Evolutionary conservation across 805 yeast species (phyloP).

Genomic region (Lachancea sp.): DNA sequence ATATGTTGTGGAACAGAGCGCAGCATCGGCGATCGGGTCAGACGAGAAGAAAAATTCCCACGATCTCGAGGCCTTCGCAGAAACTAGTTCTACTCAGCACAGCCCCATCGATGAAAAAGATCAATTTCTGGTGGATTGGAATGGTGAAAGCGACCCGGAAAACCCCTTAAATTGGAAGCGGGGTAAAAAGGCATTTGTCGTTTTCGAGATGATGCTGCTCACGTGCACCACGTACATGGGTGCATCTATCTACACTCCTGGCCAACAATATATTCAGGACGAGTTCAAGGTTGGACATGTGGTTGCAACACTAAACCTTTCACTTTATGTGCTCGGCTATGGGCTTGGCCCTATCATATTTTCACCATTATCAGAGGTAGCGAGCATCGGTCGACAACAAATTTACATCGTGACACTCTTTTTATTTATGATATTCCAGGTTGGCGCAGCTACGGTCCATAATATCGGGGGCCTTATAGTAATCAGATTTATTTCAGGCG

Average conservation of each 20-base stretch:
- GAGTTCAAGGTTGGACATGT: slow-evolving; percentile 41
- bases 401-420: slow-evolving; percentile 44
- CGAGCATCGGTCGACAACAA: slow-evolving; percentile 46
- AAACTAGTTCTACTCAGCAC: not conserved
- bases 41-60: not conserved
- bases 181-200: slow-evolving; percentile 35
- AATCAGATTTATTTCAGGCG: slow-evolving; percentile 47
- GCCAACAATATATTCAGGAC: slow-evolving; percentile 38
- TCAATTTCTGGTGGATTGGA: slow-evolving; percentile 26
- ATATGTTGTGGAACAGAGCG: slow-evolving; percentile 1
- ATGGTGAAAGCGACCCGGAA: slow-evolving; percentile 42
- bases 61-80: slow-evolving; percentile 1
- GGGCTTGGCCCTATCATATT: slow-evolving; percentile 55
- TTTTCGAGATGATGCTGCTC: slow-evolving; percentile 38
- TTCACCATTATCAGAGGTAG: slow-evolving; percentile 54
- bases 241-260: slow-evolving; percentile 51
- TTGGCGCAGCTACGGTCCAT: slow-evolving; percentile 47
- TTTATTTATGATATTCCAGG: slow-evolving; percentile 45
- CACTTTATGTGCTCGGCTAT: slow-evolving; percentile 53
- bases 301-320: slow-evolving; percentile 45
- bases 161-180: slow-evolving; percentile 53
- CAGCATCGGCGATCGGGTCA: not conserved
- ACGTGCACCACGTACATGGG: slow-evolving; percentile 51
- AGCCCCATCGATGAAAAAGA: slow-evolving; percentile 20
- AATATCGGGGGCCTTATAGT: slow-evolving; percentile 47